Evolutionary conservation across 441 rosid species (phyloP), one percentile per base, ranked within the genome.

Genomic region (Aquilaria agallochum): DNA sequence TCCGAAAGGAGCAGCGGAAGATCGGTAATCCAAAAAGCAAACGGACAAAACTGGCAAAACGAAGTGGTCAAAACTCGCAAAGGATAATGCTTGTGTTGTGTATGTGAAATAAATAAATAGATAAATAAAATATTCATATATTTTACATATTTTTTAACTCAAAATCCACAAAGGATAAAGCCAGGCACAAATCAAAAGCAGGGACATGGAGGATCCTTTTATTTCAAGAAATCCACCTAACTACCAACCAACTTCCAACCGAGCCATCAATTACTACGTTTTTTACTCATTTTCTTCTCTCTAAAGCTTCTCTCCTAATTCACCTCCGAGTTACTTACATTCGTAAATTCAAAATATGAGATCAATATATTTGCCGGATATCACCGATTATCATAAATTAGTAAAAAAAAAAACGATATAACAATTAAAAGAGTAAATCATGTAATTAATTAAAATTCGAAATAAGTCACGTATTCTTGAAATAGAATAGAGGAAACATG

Each of bases 191-290:
- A 7, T 34, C n/a, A 20, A 2, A 31, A 32, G 10, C 3, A 59
- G 30, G 49, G 15, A 2, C 11, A 53, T 12, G 31, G 47, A 59
- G 73, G 30, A 73, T 70, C 64, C 75, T 73, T 72, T 58, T 31
- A 40, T 67, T 60, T 64, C 60, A 76, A 76, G 75, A 49, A 76
- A 73, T 56, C 70, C 61, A 61, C 72, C 75, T 11, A 67, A 55
- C 73, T 0, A 56, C 65, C 72, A 50, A 63, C 62, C 31, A 68
- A 65, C 69, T 27, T 1, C 56, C 54, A 47, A 53, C 50, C 40
- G 55, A 65, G 36, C 62, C 60, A 64, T 47, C 65, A 52, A 68
- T 52, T 34, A 31, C 33, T 56, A 20, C 27, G 27, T 20, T 20
- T 20, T 20, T 20, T 20, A 20, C 27, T 1, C 27, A 20, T 20